Percentiles rank a stretch among this genome's conserved stretches.
These are phyloP conservation scores for Arabidopsis arenosa DNA, from an alignment of 345 rosid genomes.

Conservation along the genomic window DNA sequence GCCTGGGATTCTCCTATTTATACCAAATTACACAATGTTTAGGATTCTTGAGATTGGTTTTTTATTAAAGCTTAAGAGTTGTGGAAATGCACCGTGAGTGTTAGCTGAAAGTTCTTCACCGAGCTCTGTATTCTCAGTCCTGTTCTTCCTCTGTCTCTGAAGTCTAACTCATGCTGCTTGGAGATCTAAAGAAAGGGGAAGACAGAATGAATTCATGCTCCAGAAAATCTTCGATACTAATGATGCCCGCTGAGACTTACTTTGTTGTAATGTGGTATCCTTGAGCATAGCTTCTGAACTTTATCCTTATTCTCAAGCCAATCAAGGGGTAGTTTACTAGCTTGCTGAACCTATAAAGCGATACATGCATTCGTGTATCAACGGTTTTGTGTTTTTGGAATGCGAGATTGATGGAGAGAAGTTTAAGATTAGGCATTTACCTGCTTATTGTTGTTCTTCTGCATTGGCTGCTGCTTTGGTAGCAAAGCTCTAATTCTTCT, in stretches of 20 bases:
- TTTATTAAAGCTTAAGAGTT: background rate
- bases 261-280: slow-evolving; percentile 72
- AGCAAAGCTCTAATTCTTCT: slow-evolving; percentile 71
- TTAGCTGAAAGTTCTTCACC: slow-evolving; percentile 91
- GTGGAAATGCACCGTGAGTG: slow-evolving; percentile 58
- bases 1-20: slow-evolving; percentile 65
- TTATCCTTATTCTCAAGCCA: slow-evolving; percentile 70
- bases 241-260: slow-evolving; percentile 43
- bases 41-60: slow-evolving; percentile 11
- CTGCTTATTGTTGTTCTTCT: slow-evolving; percentile 63
- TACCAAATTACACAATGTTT: slow-evolving; percentile 17
- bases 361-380: background rate
- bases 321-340: slow-evolving; percentile 62
- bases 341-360: slow-evolving; percentile 60
- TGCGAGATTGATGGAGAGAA: slow-evolving; percentile 11
- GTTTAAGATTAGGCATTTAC: slow-evolving; percentile 45
- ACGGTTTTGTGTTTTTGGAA: background rate
- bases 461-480: slow-evolving; percentile 81
- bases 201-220: slow-evolving; percentile 10
- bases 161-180: slow-evolving; percentile 78
- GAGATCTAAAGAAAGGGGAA: slow-evolving; percentile 50
- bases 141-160: slow-evolving; percentile 80
- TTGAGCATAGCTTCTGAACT: slow-evolving; percentile 65
- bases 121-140: slow-evolving; percentile 77
- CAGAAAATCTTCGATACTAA: background rate